Base-by-base conservation (phyloP, 768 basidiomycete species). In the Suillus alpinus region DNA sequence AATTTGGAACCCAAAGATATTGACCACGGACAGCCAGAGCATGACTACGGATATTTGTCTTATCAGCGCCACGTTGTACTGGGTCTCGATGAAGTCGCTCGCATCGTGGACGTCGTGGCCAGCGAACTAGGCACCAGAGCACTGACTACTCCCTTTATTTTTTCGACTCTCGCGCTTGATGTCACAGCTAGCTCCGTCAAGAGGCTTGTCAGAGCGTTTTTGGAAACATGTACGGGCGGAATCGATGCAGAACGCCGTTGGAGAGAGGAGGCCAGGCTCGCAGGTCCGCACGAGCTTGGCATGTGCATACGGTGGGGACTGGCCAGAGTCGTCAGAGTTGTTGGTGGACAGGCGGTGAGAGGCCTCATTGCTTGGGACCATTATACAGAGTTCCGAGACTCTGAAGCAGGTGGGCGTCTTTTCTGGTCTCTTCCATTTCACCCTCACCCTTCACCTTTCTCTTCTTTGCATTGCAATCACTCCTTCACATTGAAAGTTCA, bases 301-400 rank as follows among this genome's bases (percentile, higher is more conserved):
- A 95, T 95, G 88, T 85, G 89, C 67, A 79, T 98, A 36, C 87
- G 95, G 26, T 99, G 97, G 97, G 93, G 88, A 36, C 82, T 98
- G 6, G 90, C 87, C 3, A 78, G 95, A 29, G 84, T 93, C 50
- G 83, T 92, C 39, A 75, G 93, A 51, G 81, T 90, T 4, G 81
- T 86, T 18, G 83, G 81, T 36, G 88, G 87, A 1, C 80, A 85
- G 63, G 88, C 89, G 49, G 83, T 88, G n/a, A 83, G 92, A 14
- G 97, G 97, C 5, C 76, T 98, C 32, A 70, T 98, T 44, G 83
- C 87, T 63, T 94, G 92, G 88, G 92, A 95, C 6, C 80, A 82
- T 37, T 99, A 98, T 72, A 72, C 84, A 41, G 81, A 86, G 46
- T 98, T 94, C 82, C 82, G 91, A 60, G 85, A 87, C 20, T 80